Evolutionary conservation across 768 basidiomycete genomes (phyloP).

Genomic region (Scleroderma bovista): DNA sequence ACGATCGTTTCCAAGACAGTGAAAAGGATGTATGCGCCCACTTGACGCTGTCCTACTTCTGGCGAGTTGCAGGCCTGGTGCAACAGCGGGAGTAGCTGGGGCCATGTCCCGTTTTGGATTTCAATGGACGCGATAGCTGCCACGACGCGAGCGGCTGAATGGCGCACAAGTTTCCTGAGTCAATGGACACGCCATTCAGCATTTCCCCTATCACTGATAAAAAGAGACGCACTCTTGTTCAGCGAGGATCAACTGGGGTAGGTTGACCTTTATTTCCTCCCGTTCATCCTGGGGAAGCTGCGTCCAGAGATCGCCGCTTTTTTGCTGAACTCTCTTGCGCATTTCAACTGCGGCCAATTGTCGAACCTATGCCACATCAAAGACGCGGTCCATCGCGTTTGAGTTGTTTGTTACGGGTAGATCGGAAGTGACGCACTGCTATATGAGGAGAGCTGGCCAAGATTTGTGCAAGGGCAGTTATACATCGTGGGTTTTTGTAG

Average conservation of each 20-base stretch:
- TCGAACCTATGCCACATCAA: constrained; percentile 57
- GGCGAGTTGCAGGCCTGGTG: constrained; percentile 68
- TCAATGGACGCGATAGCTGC: constrained; percentile 91
- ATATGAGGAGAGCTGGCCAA: constrained; percentile 80
- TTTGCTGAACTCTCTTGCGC: constrained; percentile 82
- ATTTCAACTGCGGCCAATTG: constrained; percentile 97
- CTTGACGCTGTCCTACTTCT: constrained; percentile 77
- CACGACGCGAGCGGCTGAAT: constrained; percentile 88
- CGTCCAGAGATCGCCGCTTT: constrained; percentile 80
- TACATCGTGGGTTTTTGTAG: constrained; percentile 88
- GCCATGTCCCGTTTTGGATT: constrained; percentile 74
- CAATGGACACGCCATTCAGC: constrained; percentile 5
- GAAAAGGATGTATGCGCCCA: constrained; percentile 83
- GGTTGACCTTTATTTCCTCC: constrained; percentile 75
- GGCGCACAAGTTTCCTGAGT: constrained; percentile 79
- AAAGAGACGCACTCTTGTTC: constrained; percentile 63
- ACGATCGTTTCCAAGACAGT: constrained; percentile 90
- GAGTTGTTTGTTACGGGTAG: constrained; percentile 5
- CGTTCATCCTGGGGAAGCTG: constrained; percentile 62
- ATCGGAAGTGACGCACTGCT: constrained; percentile 50
- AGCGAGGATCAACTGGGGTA: constrained; percentile 70
- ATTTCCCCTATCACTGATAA: neutral
- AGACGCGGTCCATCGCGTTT: neutral
- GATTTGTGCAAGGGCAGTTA: constrained; percentile 85
- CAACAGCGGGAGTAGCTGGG: constrained; percentile 83